Evolutionary conservation across 352 stramenopile genomes (phyloP), one percentile per base, ranked within the genome.

Genomic region (Hyaloperonospora brassicae): DNA sequence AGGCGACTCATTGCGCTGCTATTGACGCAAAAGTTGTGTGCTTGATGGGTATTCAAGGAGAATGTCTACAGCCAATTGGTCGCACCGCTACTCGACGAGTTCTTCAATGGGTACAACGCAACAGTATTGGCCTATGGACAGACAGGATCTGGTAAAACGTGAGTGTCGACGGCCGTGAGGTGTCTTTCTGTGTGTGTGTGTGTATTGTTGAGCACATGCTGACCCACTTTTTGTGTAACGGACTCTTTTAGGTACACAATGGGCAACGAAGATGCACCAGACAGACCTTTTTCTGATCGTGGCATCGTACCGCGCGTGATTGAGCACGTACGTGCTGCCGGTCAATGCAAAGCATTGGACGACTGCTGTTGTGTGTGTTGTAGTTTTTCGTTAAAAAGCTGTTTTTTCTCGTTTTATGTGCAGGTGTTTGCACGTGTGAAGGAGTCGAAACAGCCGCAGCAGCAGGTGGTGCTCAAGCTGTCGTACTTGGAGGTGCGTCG

Each of bases 91-190:
- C 48, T 95, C 5, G 66, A 89, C 23, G 69, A 86, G 31, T 96
- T 93, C 77, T 92, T 98, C 48, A 74, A 96, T 52, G 93, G 92
- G 22, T 98, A 97, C 72, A 98, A 98, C 76, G 72, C 89, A 17
- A 98, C 93, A 4, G 90, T 98, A 52, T 86, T 98, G 48, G 92
- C 94, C 2, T 98, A 98, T 65, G 93, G 94, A 5, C 93, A 98
- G 68, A 98, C 93, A 1, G 90, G 92, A 25, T 89, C 79, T 0
- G 79, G 82, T 22, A 92, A 92, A 54, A 90, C 82, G 57, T 87
- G 45, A 56, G 68, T 70, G 17, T 3, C 17, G 17, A 17, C 17
- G 17, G 17, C 17, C 17, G 17, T 17, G 17, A 17, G 17, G 17
- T 17, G 17, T 17, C 17, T 17, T 17, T 17, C 17, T 17, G 17